Conservation (phyloP, 2,329 filamentous ascomycete genomes). For the Grosmannia clavigera region DNA sequence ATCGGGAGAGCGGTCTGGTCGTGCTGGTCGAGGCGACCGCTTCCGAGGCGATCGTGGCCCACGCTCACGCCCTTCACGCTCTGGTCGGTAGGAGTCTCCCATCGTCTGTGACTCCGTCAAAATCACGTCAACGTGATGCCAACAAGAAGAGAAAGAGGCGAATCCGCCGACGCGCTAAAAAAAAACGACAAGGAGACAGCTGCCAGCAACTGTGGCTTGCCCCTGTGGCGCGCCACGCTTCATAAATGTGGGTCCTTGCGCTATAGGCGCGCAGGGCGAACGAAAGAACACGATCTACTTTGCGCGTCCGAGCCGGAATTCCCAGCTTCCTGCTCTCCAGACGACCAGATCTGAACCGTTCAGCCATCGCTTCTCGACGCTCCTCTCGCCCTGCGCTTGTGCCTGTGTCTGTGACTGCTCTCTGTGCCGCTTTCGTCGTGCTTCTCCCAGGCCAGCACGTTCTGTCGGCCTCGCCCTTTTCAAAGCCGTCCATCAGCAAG, state of each 20-base stretch:
- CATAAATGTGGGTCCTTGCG: not conserved
- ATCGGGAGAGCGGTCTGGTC: not conserved
- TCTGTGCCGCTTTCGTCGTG: not conserved
- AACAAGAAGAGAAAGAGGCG: not conserved
- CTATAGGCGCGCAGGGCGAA: not conserved
- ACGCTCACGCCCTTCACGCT: not conserved
- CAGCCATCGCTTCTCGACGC: not conserved
- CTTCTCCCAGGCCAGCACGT: not conserved
- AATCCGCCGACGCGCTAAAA: not conserved
- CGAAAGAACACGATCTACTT: constrained; percentile 3
- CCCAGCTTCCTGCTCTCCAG: not conserved
- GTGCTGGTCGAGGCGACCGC: not conserved
- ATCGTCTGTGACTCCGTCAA: not conserved
- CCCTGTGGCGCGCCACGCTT: not conserved
- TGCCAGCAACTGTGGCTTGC: not conserved
- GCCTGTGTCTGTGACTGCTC: not conserved
- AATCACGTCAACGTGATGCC: not conserved
- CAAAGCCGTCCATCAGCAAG: not conserved
- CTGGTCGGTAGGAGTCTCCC: constrained; percentile 8
- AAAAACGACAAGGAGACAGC: not conserved
- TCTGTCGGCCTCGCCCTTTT: not conserved
- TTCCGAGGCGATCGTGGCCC: not conserved
- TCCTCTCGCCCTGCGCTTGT: not conserved
- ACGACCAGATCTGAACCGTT: not conserved
- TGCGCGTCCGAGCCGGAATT: not conserved